Evolutionary conservation across 371 early-diverging fungal genomes (phyloP), one percentile per base, ranked within the genome.

Genomic region (Apophysomyces ossiformis): DNA sequence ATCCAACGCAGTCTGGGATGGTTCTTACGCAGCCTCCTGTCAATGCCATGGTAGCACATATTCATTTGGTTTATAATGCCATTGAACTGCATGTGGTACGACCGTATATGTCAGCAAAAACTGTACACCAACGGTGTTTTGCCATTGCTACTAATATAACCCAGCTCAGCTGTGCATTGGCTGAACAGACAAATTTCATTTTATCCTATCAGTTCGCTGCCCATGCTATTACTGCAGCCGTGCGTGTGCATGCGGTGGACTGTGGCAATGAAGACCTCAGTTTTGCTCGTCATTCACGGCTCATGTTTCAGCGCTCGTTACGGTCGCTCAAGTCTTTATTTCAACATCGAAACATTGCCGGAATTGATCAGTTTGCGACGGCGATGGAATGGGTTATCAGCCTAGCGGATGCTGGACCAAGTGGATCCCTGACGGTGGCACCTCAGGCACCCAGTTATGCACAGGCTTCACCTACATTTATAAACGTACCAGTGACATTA

Each of bases 291-390:
- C 71, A 76, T 59, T 69, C 80, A 11, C 65, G 75, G 0, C 64
- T 66, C 13, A 73, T 79, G 76, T 78, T 82, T 57, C 83, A 79
- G 50, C 72, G 74, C 36, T 71, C 80, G 0, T 63, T 78, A 56
- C 73, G 68, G 15, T 65, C 65, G 1, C 38, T 81, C 7, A 58
- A 58, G 21, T 58, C 56, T 0, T 46, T 74, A 2, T 36, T 72
- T 4, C 68, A 66, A 0, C 61, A 68, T 12, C 69, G 74, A 4
- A 44, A 57, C 0, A 68, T 78, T 32, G 70, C 68, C 11, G 62
- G 37, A 6, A 66, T 82, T 0, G 63, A 63, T 43, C 43, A 60
- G 1, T 82, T 77, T 61, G 65, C 63, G 12, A 37, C 57, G 0
- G 18, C 21, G 4, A 50, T 50, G 54, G 54, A 50, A 9, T 50